Conservation (phyloP, 306 rosid species). For the Crotalaria pallida region DNA sequence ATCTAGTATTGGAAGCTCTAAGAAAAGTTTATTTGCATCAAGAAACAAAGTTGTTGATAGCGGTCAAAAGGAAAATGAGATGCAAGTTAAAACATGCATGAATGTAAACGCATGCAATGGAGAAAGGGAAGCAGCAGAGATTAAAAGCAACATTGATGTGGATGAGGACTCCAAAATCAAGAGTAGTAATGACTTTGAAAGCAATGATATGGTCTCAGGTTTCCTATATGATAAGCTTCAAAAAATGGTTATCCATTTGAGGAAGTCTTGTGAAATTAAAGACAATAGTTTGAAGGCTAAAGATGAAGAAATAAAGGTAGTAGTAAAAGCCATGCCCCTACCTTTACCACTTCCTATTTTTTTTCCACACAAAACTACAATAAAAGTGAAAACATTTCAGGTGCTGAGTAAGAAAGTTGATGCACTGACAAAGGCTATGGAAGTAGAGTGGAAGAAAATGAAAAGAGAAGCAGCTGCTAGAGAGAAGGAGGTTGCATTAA, state of each 20-base stretch:
- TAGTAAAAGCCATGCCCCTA: background rate
- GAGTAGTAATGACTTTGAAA: conserved; percentile 22
- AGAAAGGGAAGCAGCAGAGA: conserved; percentile 27
- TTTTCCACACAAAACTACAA: conserved; percentile 13
- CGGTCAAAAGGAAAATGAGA: conserved; percentile 59
- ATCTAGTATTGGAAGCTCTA: conserved; percentile 44
- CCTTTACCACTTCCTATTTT: background rate
- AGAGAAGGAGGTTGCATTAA: conserved; percentile 66
- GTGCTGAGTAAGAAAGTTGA: conserved; percentile 75
- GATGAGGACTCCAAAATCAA: conserved; percentile 30
- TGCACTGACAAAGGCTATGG: conserved; percentile 75
- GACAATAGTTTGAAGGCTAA: conserved; percentile 46
- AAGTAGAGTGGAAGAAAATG: conserved; percentile 77
- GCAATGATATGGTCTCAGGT: conserved; percentile 71
- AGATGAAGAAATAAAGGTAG: conserved; percentile 89
- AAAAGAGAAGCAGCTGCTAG: conserved; percentile 83
- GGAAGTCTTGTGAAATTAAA: conserved; percentile 60
- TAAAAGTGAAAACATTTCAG: conserved; percentile 40
- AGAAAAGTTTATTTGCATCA: conserved; percentile 68
- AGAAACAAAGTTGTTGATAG: conserved; percentile 61
- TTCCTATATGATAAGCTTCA: conserved; percentile 84
- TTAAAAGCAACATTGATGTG: conserved; percentile 19
- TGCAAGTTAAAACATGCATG: conserved; percentile 23
- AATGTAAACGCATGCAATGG: conserved; percentile 1
- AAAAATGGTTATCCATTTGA: conserved; percentile 70